Conservation (phyloP, 768 basidiomycete species). For the Leccinum variicolor region DNA sequence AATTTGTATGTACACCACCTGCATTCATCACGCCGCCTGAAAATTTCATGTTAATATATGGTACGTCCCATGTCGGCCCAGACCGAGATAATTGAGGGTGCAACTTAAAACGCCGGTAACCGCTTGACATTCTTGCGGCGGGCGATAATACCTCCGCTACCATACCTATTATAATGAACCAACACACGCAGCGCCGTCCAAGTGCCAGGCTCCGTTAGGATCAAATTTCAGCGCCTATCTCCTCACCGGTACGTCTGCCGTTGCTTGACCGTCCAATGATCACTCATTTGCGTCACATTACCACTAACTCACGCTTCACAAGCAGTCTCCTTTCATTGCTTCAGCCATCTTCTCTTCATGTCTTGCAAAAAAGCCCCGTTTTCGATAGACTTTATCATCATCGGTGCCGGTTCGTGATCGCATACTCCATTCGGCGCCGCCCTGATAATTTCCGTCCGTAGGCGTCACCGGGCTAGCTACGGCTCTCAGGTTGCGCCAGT, state of each 20-base stretch:
- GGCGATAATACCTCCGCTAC: conserved; percentile 6
- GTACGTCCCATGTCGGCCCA: neutral
- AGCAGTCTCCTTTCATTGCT: neutral
- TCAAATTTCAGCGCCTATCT: neutral
- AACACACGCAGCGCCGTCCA: neutral
- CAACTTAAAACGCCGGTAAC: conserved; percentile 7
- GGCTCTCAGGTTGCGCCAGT: conserved; percentile 53
- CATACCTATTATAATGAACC: conserved; percentile 8
- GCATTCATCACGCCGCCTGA: neutral
- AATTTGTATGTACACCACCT: neutral
- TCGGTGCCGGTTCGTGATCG: conserved; percentile 27
- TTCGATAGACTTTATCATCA: conserved; percentile 30
- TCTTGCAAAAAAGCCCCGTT: conserved; percentile 23
- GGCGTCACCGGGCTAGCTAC: conserved; percentile 55
- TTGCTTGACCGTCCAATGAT: conserved; percentile 18
- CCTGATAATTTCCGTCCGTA: conserved; percentile 2
- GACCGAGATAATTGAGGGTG: neutral
- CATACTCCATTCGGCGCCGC: neutral
- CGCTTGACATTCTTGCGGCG: neutral
- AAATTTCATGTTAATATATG: neutral
- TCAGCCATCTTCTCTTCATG: conserved; percentile 8
- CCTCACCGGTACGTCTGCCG: neutral
- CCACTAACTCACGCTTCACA: neutral
- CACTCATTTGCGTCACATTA: conserved; percentile 3
- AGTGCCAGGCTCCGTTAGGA: conserved; percentile 18